A percentile compares a stretch with the other conserved stretches of the same genome.
Conservation (phyloP, 2,329 filamentous ascomycete genomes). For the Rutstroemia sp. region DNA sequence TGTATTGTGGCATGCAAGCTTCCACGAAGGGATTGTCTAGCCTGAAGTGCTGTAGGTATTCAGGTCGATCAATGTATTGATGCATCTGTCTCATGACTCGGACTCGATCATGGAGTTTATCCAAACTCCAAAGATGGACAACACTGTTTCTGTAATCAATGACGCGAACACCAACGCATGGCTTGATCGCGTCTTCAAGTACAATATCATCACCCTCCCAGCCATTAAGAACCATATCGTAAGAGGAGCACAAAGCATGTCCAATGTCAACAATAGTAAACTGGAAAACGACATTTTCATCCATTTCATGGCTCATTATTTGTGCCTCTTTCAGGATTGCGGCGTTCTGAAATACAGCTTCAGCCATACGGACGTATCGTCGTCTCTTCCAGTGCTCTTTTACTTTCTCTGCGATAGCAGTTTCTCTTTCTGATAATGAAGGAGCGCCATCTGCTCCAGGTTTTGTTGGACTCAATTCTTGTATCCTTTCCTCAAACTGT, state of each 20-base stretch:
- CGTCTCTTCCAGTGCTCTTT: slow-evolving; percentile 72
- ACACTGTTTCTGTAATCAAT: slow-evolving; percentile 84
- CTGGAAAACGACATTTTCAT: slow-evolving; percentile 88
- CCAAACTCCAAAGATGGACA: slow-evolving; percentile 87
- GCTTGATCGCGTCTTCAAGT: slow-evolving; percentile 75
- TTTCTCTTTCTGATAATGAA: slow-evolving; percentile 60
- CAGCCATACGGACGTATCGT: slow-evolving; percentile 89
- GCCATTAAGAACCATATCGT: slow-evolving; percentile 92
- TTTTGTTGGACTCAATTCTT: slow-evolving; percentile 62
- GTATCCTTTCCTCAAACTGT: slow-evolving; percentile 76
- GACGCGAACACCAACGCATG: slow-evolving; percentile 83
- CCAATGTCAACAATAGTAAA: slow-evolving; percentile 87
- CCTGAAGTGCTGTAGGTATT: slow-evolving; percentile 88
- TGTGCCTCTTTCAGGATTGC: slow-evolving; percentile 89
- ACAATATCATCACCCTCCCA: slow-evolving; percentile 77
- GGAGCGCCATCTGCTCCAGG: slow-evolving; percentile 33
- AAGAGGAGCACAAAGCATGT: slow-evolving; percentile 84
- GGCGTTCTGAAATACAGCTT: slow-evolving; percentile 82
- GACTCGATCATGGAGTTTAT: slow-evolving; percentile 83
- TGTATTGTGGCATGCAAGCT: slow-evolving; percentile 84
- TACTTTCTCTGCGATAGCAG: slow-evolving; percentile 58
- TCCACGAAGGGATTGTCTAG: slow-evolving; percentile 92
- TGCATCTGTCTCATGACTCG: slow-evolving; percentile 94
- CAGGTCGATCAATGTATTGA: slow-evolving; percentile 90
- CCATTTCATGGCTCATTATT: slow-evolving; percentile 94